These are phyloP conservation scores for Porcisia deanei DNA, from an alignment of 208 protist genomes.

Conservation along the genomic window DNA sequence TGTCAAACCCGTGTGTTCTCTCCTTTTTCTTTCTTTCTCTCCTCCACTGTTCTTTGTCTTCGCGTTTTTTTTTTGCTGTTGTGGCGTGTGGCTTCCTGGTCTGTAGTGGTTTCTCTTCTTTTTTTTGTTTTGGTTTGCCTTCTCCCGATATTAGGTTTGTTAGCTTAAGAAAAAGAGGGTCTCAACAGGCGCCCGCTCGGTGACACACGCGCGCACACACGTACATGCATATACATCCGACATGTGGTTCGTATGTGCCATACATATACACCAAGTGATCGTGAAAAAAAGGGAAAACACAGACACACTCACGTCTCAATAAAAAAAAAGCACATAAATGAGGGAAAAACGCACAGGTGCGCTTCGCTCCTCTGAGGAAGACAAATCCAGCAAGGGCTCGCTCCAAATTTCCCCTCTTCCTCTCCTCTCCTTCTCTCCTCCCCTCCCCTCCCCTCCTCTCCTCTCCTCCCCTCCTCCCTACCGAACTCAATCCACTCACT, in stretches of 20 bases:
- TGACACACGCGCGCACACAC: not conserved
- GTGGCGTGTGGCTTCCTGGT: too few species aligned
- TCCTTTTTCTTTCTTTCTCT: not conserved
- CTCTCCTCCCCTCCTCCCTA: too few species aligned
- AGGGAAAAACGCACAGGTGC: too few species aligned
- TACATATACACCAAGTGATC: too few species aligned
- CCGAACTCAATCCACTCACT: too few species aligned
- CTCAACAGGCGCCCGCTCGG: not conserved
- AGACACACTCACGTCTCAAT: conserved; percentile 1
- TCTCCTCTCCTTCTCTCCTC: not conserved
- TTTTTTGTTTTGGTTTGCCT: not conserved
- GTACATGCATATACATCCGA: not conserved
- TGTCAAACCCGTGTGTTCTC: too few species aligned
- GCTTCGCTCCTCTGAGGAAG: not conserved
- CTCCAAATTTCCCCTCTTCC: too few species aligned
- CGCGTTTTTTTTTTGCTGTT: not conserved
- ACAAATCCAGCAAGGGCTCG: not conserved
- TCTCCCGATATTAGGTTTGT: not conserved
- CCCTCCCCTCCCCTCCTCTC: not conserved
- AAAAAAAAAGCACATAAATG: not conserved
- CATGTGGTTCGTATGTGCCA: too few species aligned
- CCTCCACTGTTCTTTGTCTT: not conserved
- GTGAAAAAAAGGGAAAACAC: not conserved
- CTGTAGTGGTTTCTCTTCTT: not conserved
- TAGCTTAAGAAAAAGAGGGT: not conserved